Base-by-base conservation (phyloP, 495 filamentous ascomycete genomes). In the Paragyromitra xinjiangensis region DNA sequence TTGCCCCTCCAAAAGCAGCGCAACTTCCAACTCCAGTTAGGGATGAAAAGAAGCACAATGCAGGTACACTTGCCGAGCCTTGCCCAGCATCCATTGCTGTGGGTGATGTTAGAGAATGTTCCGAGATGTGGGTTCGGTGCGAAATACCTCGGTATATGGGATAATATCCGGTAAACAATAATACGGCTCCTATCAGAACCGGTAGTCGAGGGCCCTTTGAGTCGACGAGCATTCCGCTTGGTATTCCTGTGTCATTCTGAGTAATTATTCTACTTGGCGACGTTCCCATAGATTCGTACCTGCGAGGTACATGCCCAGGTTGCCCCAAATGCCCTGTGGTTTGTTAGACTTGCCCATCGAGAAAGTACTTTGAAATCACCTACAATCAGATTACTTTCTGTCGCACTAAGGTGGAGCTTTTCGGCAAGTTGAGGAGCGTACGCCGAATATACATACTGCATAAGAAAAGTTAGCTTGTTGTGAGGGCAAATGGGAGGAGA, bases 401-500 rank as follows among this genome's bases (percentile, higher is more conserved):
- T 98, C 29, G 95, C 91, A 2, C 93, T 93, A 64, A 98, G 89
- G 84, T 92, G 89, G 84, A 99, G 86, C 71, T 87, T 89, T 73
- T 94, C 90, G 29, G 94, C 94, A 80, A 98, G 97, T 83, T 97
- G 94, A 16, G 95, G 95, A 37, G 91, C 95, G 94, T 96, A 99
- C 85, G 95, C 96, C 68, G 94, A 97, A 82, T 98, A 99, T 77
- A 94, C 96, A 89, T 99, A 99, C 94, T 97, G 79, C 26, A 40
- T 11, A 7, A 34, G 40, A 6, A 50, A 12, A 9, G 14, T 65
- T 22, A 76, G 64, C 64, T 16, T 44, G 29, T 29, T 37, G 22
- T 64, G 82, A 40, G 81, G 71, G 62, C 67, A 55, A 66, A 51
- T 4, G 59, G 48, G 66, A 65, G 73, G 40, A 44, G 65, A 29